Conservation (phyloP, 1,139 yeast genomes). For the Saccharomycopsis crataegensis region DNA sequence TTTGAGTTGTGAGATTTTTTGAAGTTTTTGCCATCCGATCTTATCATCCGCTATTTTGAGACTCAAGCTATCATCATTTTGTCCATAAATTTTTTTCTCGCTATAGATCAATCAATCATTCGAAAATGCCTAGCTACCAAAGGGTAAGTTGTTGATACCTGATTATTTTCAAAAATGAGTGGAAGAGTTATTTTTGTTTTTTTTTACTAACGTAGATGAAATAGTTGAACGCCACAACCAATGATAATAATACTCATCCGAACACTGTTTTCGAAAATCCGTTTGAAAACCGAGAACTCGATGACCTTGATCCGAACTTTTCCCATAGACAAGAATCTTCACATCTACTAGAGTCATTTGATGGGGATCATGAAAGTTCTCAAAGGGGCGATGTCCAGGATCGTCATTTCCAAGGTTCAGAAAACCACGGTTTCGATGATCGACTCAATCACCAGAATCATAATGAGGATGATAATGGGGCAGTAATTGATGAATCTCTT, state of each 20-base stretch:
- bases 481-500: constrained; percentile 9
- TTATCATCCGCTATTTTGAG: neutral
- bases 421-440: neutral
- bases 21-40: neutral
- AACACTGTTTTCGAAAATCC: constrained; percentile 13
- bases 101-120: neutral
- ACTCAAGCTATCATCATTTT: too few relatives aligned
- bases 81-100: too few relatives aligned
- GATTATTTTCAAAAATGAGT: neutral
- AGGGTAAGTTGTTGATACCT: constrained; percentile 5
- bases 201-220: neutral
- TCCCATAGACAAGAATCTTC: neutral
- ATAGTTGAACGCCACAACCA: neutral
- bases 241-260: neutral
- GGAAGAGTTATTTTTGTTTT: neutral
- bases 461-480: constrained; percentile 10
- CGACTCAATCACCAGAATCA: constrained; percentile 7
- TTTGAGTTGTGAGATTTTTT: too few relatives aligned
- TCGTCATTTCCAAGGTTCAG: neutral
- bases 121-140: constrained; percentile 12
- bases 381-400: too few relatives aligned
- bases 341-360: constrained; percentile 23
- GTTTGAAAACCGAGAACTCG: constrained; percentile 5
- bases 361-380: constrained; percentile 4
- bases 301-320: neutral